Conservation (phyloP, 495 filamentous ascomycete genomes). For the Penicillium tannophilum region DNA sequence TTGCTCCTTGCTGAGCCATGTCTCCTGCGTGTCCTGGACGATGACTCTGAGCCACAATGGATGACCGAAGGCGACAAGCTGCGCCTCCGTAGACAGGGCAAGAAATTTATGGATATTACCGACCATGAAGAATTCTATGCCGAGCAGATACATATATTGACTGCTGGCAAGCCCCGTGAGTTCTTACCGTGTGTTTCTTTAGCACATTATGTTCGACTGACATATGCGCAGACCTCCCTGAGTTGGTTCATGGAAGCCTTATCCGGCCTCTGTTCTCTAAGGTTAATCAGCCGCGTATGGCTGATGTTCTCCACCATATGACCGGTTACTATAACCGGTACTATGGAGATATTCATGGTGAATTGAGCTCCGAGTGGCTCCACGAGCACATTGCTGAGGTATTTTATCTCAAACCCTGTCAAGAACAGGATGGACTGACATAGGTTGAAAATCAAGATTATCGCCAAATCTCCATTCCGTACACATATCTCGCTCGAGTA, state of each 20-base stretch:
- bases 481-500: slow-evolving; percentile 21
- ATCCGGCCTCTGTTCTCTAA: slow-evolving; percentile 15
- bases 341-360: slow-evolving; percentile 14
- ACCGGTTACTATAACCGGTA: slow-evolving; percentile 20
- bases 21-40: slow-evolving; percentile 9
- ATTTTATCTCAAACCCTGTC: not conserved
- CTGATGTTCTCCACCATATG: slow-evolving; percentile 13
- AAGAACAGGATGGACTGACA: not conserved
- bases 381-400: slow-evolving; percentile 18
- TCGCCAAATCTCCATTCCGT: slow-evolving; percentile 10
- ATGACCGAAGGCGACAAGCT: slow-evolving; percentile 21
- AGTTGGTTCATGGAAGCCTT: slow-evolving; percentile 12
- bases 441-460: slow-evolving; percentile 6
- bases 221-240: slow-evolving; percentile 13
- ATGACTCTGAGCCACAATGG: slow-evolving; percentile 9
- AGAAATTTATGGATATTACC: slow-evolving; percentile 19
- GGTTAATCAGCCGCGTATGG: slow-evolving; percentile 9
- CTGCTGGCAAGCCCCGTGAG: slow-evolving; percentile 13
- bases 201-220: not conserved
- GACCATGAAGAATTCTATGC: slow-evolving; percentile 19
- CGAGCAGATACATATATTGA: slow-evolving; percentile 1
- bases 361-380: slow-evolving; percentile 16
- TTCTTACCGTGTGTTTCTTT: not conserved
- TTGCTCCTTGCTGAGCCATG: slow-evolving; percentile 6
- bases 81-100: slow-evolving; percentile 10